Evolutionary conservation across 306 rosid genomes (phyloP).

Genomic region (Chamaecrista fasciculata): DNA sequence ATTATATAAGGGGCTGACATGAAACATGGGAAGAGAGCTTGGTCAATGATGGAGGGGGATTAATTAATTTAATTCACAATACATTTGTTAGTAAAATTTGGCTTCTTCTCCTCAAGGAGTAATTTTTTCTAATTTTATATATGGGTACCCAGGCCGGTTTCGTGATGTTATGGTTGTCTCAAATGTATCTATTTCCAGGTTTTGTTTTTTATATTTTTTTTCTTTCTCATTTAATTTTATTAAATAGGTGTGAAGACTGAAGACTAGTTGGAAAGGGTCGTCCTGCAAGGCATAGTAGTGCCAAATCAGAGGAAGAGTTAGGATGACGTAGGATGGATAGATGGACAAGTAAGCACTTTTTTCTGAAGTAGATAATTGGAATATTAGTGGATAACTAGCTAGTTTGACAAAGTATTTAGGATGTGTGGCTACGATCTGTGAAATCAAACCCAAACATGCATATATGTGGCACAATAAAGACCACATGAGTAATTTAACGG

Average conservation of each 20-base stretch:
- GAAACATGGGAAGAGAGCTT: neutral
- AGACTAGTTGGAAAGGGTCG: conserved; percentile 16
- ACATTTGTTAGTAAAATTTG: conserved; percentile 17
- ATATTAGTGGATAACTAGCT: neutral
- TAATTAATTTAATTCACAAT: conserved; percentile 13
- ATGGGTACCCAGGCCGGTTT: conserved; percentile 25
- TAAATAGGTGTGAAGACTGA: neutral
- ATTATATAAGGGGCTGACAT: conserved; percentile 1
- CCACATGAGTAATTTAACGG: too few species aligned
- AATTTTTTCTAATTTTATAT: neutral
- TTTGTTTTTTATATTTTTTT: too few species aligned
- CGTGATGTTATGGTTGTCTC: conserved; percentile 37
- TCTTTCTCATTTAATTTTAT: too few species aligned
- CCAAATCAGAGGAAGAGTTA: neutral
- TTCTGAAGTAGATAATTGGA: neutral
- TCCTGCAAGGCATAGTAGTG: too few species aligned
- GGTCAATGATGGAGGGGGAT: conserved; percentile 33
- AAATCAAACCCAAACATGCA: neutral
- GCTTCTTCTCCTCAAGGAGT: conserved; percentile 26
- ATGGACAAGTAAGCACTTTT: neutral
- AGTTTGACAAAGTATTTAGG: too few species aligned
- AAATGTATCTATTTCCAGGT: neutral
- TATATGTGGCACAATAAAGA: neutral
- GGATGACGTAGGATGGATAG: neutral
- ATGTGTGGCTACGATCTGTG: neutral